A percentile compares a stretch with the other conserved stretches of the same genome.
These are phyloP conservation scores for Coniochaeta sp. DNA, from an alignment of 2,329 filamentous ascomycete genomes.

Conservation along the genomic window DNA sequence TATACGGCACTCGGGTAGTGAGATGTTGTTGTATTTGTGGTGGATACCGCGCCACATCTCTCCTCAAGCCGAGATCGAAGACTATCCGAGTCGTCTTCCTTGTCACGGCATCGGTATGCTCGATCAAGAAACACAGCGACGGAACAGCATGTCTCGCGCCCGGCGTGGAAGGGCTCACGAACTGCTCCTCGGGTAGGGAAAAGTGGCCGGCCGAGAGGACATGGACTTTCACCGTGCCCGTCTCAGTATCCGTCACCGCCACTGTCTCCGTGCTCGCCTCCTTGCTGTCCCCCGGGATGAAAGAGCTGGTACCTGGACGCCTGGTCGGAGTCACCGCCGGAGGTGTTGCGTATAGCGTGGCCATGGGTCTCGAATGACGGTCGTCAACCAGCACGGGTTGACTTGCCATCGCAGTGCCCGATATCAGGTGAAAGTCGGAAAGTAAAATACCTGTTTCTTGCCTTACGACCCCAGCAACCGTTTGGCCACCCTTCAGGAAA, in stretches of 20 bases:
- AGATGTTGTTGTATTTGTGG: slow-evolving; percentile 35
- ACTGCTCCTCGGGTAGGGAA: slow-evolving; percentile 35
- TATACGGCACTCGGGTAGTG: slow-evolving; percentile 30
- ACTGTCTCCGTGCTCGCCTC: neutral
- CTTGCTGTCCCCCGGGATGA: neutral
- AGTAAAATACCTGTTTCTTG: neutral
- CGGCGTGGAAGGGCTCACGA: slow-evolving; percentile 30
- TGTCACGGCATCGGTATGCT: slow-evolving; percentile 24
- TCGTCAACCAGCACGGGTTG: neutral
- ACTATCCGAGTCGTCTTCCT: slow-evolving; percentile 27
- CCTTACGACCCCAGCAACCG: neutral
- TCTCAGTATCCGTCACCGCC: neutral
- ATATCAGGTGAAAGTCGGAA: neutral
- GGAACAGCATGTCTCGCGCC: slow-evolving; percentile 36
- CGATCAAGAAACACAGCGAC: slow-evolving; percentile 41
- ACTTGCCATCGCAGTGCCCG: neutral
- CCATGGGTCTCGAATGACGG: neutral
- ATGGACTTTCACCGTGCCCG: slow-evolving; percentile 9
- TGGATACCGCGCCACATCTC: slow-evolving; percentile 31
- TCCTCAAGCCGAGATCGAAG: slow-evolving; percentile 44
- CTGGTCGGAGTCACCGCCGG: neutral
- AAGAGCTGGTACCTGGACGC: neutral
- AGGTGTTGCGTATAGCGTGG: neutral
- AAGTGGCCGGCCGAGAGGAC: slow-evolving; percentile 22
- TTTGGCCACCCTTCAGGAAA: neutral